These are phyloP conservation scores for Malassezia restricta DNA, from an alignment of 1,284 basidiomycete genomes.

Conservation along the genomic window DNA sequence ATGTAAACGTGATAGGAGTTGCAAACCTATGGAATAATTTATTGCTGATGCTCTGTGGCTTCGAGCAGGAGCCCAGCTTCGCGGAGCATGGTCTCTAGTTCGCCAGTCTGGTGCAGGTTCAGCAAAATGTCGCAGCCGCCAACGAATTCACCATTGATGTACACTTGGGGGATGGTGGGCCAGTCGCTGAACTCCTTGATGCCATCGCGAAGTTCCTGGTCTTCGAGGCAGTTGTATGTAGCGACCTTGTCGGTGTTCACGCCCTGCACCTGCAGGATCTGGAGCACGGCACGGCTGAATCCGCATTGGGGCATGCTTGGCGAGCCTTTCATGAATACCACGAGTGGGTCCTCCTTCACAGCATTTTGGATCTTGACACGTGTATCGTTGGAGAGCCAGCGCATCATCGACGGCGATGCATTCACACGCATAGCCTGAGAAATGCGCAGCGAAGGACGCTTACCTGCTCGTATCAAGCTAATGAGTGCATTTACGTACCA, in stretches of 20 bases:
- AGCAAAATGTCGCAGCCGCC: conserved; percentile 93
- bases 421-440: conserved; percentile 1
- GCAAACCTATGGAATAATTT: background rate
- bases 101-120: conserved; percentile 84
- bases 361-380: conserved; percentile 50
- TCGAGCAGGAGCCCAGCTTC: conserved; percentile 23
- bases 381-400: conserved; percentile 48
- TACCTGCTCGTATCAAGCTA: background rate
- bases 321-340: conserved; percentile 86
- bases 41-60: background rate
- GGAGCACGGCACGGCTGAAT: conserved; percentile 83
- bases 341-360: conserved; percentile 61
- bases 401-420: conserved; percentile 13
- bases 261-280: conserved; percentile 77
- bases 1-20: background rate
- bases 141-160: conserved; percentile 85
- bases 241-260: conserved; percentile 52
- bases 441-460: conserved; percentile 5
- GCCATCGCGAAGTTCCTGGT: conserved; percentile 64
- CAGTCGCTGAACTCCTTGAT: conserved; percentile 95
- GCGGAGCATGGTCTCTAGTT: conserved; percentile 68
- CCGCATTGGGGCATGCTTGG: conserved; percentile 64
- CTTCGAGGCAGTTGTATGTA: conserved; percentile 79
- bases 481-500: conserved; percentile 5
- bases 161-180: conserved; percentile 95